A percentile compares a stretch with the other conserved stretches of the same genome.
Evolutionary conservation across 225 moss, liverwort and hornwort species (phyloP).

Genomic region (Polytrichum commune): DNA sequence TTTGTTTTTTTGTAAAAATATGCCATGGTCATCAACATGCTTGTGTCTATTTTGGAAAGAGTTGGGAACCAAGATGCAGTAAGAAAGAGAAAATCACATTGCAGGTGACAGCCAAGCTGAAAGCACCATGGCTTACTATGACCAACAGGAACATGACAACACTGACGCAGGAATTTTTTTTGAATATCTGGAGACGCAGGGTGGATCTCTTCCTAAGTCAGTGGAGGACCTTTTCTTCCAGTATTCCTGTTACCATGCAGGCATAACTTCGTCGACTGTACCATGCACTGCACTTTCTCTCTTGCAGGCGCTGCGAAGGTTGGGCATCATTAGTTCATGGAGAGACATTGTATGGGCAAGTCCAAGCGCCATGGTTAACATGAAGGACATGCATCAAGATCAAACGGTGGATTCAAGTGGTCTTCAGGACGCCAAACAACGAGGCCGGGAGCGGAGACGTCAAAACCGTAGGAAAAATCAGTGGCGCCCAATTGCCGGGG

Average conservation of each 20-base stretch:
- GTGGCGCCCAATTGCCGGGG: slow-evolving; percentile 44
- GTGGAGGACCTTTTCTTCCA: slow-evolving; percentile 51
- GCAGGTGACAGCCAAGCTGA: slow-evolving; percentile 42
- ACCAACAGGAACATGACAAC: slow-evolving; percentile 52
- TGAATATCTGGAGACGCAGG: slow-evolving; percentile 44
- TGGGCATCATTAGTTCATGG: slow-evolving; percentile 55
- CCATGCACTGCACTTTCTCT: slow-evolving; percentile 48
- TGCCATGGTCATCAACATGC: neutral
- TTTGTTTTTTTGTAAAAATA: neutral
- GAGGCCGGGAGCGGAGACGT: slow-evolving; percentile 34
- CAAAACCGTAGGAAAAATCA: slow-evolving; percentile 42
- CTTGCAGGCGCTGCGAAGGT: slow-evolving; percentile 47
- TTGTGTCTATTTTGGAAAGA: neutral
- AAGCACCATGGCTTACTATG: slow-evolving; percentile 50
- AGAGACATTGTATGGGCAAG: slow-evolving; percentile 45
- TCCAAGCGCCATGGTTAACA: slow-evolving; percentile 33
- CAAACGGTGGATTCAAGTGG: slow-evolving; percentile 25
- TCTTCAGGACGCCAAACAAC: slow-evolving; percentile 35
- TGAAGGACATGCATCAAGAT: slow-evolving; percentile 30
- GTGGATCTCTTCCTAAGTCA: slow-evolving; percentile 39
- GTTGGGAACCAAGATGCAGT: neutral
- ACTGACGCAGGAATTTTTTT: slow-evolving; percentile 49
- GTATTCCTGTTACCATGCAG: slow-evolving; percentile 52
- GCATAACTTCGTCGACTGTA: slow-evolving; percentile 41
- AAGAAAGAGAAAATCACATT: slow-evolving; percentile 27